Evolutionary conservation across 2,329 filamentous ascomycete species (phyloP).

Genomic region (Amphichorda felina): DNA sequence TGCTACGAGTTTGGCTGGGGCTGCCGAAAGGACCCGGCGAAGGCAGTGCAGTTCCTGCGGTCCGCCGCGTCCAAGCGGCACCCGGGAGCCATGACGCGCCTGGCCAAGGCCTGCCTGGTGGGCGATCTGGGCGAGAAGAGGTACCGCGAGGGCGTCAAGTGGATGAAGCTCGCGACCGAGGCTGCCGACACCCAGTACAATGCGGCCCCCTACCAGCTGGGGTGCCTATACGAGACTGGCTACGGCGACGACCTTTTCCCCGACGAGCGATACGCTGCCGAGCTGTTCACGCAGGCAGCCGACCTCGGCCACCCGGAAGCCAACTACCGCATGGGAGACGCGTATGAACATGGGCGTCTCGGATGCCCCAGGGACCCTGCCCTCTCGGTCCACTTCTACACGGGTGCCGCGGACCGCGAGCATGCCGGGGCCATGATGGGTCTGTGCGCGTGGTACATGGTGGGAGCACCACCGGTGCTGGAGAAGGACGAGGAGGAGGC

Average conservation of each 20-base stretch:
- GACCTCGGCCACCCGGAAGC: slow-evolving; percentile 84
- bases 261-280: slow-evolving; percentile 81
- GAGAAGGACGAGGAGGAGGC: slow-evolving; percentile 95
- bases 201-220: slow-evolving; percentile 82
- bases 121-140: slow-evolving; percentile 81
- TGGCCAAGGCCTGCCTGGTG: slow-evolving; percentile 81
- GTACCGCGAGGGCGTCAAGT: slow-evolving; percentile 87
- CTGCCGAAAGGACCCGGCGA: slow-evolving; percentile 75
- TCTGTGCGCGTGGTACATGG: slow-evolving; percentile 95
- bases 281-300: slow-evolving; percentile 87
- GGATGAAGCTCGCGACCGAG: slow-evolving; percentile 89
- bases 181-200: slow-evolving; percentile 88
- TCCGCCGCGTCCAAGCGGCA: slow-evolving; percentile 87
- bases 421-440: slow-evolving; percentile 94
- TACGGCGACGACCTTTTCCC: slow-evolving; percentile 90
- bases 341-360: slow-evolving; percentile 86
- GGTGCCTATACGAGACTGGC: slow-evolving; percentile 79
- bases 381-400: slow-evolving; percentile 95
- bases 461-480: slow-evolving; percentile 81
- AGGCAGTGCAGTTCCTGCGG: slow-evolving; percentile 88
- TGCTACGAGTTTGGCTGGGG: slow-evolving; percentile 99
- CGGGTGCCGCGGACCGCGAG: slow-evolving; percentile 73
- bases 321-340: slow-evolving; percentile 82
- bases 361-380: slow-evolving; percentile 84
- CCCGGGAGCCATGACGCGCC: slow-evolving; percentile 84